These are phyloP conservation scores for Debaryomyces coudertii DNA, from an alignment of 1,139 yeast species.

Conservation along the genomic window DNA sequence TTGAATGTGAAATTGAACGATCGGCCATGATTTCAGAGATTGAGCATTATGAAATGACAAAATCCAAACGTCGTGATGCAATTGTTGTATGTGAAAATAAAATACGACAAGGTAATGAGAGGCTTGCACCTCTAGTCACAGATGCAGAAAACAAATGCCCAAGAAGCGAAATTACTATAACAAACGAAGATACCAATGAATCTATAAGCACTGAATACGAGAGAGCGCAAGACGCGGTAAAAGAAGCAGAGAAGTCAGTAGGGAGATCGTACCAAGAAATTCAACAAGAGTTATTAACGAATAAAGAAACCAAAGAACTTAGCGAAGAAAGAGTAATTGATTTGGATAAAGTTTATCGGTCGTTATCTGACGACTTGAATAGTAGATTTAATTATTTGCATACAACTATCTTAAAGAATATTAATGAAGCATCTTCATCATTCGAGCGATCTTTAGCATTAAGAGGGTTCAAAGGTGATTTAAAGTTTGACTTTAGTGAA, in stretches of 20 bases:
- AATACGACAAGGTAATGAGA: conserved; percentile 21
- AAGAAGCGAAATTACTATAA: conserved; percentile 32
- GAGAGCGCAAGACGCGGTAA: conserved; percentile 35
- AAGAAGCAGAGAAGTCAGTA: conserved; percentile 39
- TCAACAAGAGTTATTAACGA: conserved; percentile 32
- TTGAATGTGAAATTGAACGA: conserved; percentile 18
- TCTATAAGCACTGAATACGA: conserved; percentile 40
- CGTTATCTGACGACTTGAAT: conserved; percentile 40
- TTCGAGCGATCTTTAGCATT: conserved; percentile 63
- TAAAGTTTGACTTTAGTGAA: conserved; percentile 62
- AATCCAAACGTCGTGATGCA: conserved; percentile 14
- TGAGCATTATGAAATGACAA: conserved; percentile 19
- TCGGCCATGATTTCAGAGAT: conserved; percentile 11
- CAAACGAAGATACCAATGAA: conserved; percentile 37
- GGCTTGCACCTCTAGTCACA: conserved; percentile 24
- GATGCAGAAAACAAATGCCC: conserved; percentile 38
- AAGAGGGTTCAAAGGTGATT: conserved; percentile 76
- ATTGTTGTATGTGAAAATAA: conserved; percentile 20
- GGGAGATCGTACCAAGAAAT: conserved; percentile 44
- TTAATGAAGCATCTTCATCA: conserved; percentile 40
- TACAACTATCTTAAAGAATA: conserved; percentile 41
- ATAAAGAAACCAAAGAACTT: conserved; percentile 31
- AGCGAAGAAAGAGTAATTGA: conserved; percentile 30
- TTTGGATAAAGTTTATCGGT: conserved; percentile 27
- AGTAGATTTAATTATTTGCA: conserved; percentile 54